Evolutionary conservation across 352 stramenopile genomes (phyloP), one percentile per base, ranked within the genome.

Genomic region (Globisporangium radiosum): DNA sequence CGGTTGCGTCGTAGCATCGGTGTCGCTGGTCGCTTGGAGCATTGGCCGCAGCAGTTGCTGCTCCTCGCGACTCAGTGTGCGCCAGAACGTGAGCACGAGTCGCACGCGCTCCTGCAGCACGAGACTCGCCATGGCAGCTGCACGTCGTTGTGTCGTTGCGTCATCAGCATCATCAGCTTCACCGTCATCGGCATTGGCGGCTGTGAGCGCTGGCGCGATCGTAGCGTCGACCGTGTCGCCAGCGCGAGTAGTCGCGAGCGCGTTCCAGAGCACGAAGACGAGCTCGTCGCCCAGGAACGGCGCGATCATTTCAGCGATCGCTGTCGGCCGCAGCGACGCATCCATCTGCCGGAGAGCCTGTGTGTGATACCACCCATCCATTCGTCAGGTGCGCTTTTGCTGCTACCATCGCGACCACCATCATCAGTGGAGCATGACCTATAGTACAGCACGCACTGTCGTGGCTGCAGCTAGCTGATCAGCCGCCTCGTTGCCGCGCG

Each of bases 81-180:
- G 70, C 70, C 70, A 85, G 7, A 82, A 66, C 4, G 69, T 62
- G 52, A 81, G 57, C 47, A 90, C 57, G 3, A 90, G 66, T 0
- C 69, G 73, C 11, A 87, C 77, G n/a, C 80, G 77, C 54, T 88
- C 79, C 47, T 87, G 76, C 0, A 90, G 66, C 15, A 88, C 74
- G 4, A 75, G 68, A 11, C 68, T 76, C 3, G 75, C 75, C 10
- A 87, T 62, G 1, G 60, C 69, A 5, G 73, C 66, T 9, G 71
- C 78, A 38, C 71, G 68, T 17, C 75, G 75, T 36, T 71, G 64
- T 14, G 71, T 67, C 47, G 73, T 61, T 11, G 70, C 14, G 3
- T 40, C 43, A 15, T 53, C 17, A 14, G 25, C 25, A 33, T 33
- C 25, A 33, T 49, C 37, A 33, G 17, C 5, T 11, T 0, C 47